Evolutionary conservation across 768 basidiomycete genomes (phyloP), one percentile per base, ranked within the genome.

Genomic region (Trametes punicea): DNA sequence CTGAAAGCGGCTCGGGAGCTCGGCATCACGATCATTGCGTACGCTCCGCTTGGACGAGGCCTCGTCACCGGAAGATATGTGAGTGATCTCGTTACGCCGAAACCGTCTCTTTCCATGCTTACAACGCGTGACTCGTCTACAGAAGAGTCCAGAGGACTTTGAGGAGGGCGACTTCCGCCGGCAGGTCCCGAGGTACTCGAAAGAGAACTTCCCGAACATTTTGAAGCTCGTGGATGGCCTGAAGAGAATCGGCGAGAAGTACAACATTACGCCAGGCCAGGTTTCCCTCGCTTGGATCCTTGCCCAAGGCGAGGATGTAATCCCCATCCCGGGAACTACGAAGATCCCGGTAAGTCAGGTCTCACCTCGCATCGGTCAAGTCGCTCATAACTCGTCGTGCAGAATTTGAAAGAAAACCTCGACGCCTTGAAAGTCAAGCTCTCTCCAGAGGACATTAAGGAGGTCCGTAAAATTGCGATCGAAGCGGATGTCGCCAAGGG

Each of bases 241-340:
- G 13, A 62, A 70, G 51, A 48, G 56, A 47, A 69, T 77, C 33
- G 75, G 69, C 11, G 60, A 62, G 39, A 74, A 71, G 46, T 68
- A 78, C 55, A 59, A 70, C 34, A 75, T 71, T 9, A 77, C 79
- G 7, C 64, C 75, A 2, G 75, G 76, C 2, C 81, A 82, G 63
- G 67, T 80, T 27, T 62, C 74, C 1, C 71, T 83, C n/a, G 80
- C 79, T 0, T 81, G 76, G 77, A 66, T 79, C 8, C 68, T 81
- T 8, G 72, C 75, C 11, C 77, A 80, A 65, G 77, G 78, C 2
- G 62, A 71, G 13, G 74, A 79, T 48, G 66, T 81, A 51, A 74
- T 80, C 57, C 68, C 76, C 23, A 78, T 79, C 59, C 78, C 79
- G 2, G 79, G 77, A 2, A 78, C 78, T 3, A 76, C 70, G 53